Percentiles rank a stretch among this genome's conserved stretches.
Conservation (phyloP, 805 yeast genomes). For the Helenozyma rhizophorensis region DNA sequence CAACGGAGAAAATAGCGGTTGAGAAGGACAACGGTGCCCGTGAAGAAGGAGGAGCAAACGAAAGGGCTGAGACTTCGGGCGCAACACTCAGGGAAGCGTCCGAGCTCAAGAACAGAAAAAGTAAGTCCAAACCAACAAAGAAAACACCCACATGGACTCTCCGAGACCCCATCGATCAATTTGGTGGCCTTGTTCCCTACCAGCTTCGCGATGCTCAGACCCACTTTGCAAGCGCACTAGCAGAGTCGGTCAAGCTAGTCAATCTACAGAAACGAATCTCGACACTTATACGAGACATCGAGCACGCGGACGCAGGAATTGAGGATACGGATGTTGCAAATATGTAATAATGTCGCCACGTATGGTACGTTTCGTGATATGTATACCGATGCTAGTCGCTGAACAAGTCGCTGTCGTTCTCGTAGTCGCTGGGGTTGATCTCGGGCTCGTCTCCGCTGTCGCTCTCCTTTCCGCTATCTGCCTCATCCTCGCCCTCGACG, state of each 20-base stretch:
- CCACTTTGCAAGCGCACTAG: constrained; percentile 31
- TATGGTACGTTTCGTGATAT: too few relatives aligned
- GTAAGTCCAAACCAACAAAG: background rate
- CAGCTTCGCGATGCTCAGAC: constrained; percentile 36
- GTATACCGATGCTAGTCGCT: constrained; percentile 28
- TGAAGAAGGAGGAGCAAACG: background rate
- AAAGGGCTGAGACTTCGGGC: too few relatives aligned
- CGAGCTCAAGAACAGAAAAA: background rate
- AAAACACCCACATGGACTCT: constrained; percentile 1
- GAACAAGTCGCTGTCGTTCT: constrained; percentile 46
- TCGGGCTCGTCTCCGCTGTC: constrained; percentile 28
- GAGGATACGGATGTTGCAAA: too few relatives aligned
- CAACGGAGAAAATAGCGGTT: background rate
- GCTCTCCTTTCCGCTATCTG: constrained; percentile 13
- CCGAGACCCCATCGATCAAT: constrained; percentile 31
- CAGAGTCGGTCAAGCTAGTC: constrained; percentile 17
- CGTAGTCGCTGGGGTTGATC: constrained; percentile 44
- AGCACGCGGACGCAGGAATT: too few relatives aligned
- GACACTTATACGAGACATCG: background rate
- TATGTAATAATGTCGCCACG: too few relatives aligned
- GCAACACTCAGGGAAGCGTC: background rate
- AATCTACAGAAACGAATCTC: constrained; percentile 20
- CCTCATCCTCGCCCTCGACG: constrained; percentile 16
- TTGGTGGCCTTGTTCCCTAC: constrained; percentile 45
- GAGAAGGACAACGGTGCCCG: background rate